phyloP scores from a whole-genome alignment of 176 grass and related monocot genomes.

The Oryza meridionalis region DNA sequence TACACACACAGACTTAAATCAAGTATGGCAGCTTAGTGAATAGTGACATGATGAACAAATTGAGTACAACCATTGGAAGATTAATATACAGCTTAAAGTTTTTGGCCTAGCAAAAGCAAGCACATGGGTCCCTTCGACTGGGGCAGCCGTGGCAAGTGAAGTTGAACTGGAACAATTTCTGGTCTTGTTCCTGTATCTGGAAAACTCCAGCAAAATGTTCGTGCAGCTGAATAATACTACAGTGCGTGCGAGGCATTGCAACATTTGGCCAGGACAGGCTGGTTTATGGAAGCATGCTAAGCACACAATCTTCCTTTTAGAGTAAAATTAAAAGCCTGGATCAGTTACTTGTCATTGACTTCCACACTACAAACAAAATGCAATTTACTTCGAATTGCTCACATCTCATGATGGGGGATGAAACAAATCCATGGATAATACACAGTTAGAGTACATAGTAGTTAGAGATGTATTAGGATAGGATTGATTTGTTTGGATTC shows the following conservation, averaged over 20 bases:
- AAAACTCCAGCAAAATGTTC: neutral
- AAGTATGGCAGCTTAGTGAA: neutral
- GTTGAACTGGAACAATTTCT: neutral
- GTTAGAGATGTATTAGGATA: too few relatives aligned
- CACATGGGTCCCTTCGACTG: neutral
- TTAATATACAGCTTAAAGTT: neutral
- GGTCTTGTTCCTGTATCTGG: neutral
- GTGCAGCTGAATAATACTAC: neutral
- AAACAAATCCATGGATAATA: slow-evolving; percentile 2
- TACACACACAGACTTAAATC: neutral
- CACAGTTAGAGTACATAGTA: too few relatives aligned
- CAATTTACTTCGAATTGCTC: neutral
- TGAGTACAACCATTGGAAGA: neutral
- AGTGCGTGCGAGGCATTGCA: neutral
- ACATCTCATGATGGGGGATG: neutral
- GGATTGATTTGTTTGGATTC: too few relatives aligned
- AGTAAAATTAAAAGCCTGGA: neutral
- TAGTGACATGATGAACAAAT: neutral
- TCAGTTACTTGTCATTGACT: neutral
- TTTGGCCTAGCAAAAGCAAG: neutral
- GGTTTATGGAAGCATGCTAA: neutral
- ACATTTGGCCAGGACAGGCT: neutral
- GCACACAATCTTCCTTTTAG: neutral
- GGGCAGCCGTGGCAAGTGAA: neutral
- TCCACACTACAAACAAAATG: neutral